Evolutionary conservation across 768 basidiomycete genomes (phyloP), one percentile per base, ranked within the genome.

Genomic region (Dentipellis sp.): DNA sequence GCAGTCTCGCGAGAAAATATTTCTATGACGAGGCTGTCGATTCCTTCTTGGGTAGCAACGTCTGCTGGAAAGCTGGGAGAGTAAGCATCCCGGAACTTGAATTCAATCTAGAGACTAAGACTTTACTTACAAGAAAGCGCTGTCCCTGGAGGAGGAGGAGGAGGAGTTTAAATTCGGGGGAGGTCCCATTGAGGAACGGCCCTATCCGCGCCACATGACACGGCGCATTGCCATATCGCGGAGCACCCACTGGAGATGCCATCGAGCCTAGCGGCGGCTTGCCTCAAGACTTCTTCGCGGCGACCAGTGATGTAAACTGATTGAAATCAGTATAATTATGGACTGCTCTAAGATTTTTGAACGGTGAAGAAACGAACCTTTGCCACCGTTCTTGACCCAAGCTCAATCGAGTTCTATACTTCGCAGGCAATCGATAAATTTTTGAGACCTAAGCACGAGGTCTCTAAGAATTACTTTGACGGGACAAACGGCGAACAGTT

Each of bases 321-420:
- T 29, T 29, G 29, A 29, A 29, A 3, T 29, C 29, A 29, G 29
- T 29, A 29, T 3, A 6, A 29, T 6, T 29, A 6, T 29, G 3
- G 29, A 6, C 29, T 29, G 29, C 6, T 29, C 29, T 29, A 6
- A 29, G 29, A 29, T 3, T 6, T 29, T 29, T 6, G n/a, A 29
- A 29, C 6, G 29, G 3, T 3, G 29, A 12, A 89, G 69, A 62
- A 92, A 29, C 91, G 68, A 91, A 91, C 3, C 91, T 90, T 0
- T 77, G 82, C 1, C 88, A 88, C 29, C 90, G 90, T 61, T 90
- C 89, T 65, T 81, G 77, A 65, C 90, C 89, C 10, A 91, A 75
- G 87, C 78, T 10, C 86, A 71, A 91, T 89, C 80, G 88, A 85
- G 29, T 29, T 29, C 29, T 3, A 3, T 29, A 29, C 29, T 29